Evolutionary conservation across 768 basidiomycete species (phyloP).

Genomic region (Pleurotus ostreatus): DNA sequence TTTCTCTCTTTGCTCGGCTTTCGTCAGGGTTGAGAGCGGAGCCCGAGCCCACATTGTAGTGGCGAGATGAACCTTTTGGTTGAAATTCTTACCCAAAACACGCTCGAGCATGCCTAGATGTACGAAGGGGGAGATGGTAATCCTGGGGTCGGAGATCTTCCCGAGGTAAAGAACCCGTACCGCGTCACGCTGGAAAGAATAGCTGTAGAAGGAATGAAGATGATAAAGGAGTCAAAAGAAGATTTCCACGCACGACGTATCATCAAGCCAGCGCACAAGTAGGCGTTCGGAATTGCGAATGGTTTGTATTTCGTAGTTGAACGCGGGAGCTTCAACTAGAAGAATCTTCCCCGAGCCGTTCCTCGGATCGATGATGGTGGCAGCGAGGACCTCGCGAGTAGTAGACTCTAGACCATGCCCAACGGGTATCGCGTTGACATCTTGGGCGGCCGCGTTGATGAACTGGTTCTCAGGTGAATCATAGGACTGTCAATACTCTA

Average conservation of each 20-base stretch:
- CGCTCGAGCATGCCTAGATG: constrained; percentile 10
- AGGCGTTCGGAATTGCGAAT: constrained; percentile 1
- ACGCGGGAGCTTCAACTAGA: neutral
- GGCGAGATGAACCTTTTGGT: constrained; percentile 38
- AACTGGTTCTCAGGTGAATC: neutral
- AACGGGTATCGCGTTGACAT: neutral
- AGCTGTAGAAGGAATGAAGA: constrained; percentile 11
- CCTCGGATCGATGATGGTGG: neutral
- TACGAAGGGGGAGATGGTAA: constrained; percentile 10
- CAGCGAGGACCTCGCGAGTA: neutral
- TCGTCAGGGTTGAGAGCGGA: constrained; percentile 13
- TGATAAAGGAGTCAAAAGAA: neutral
- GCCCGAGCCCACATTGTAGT: constrained; percentile 43
- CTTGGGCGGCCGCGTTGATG: constrained; percentile 5
- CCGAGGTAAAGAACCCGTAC: constrained; percentile 37
- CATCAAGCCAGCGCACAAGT: neutral
- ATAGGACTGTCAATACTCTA: too few relatives aligned
- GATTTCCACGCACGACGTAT: neutral
- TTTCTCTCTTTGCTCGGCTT: constrained; percentile 32
- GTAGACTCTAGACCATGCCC: constrained; percentile 5
- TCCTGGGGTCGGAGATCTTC: constrained; percentile 30
- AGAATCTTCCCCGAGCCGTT: neutral
- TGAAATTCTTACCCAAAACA: constrained; percentile 27
- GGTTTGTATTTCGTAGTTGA: constrained; percentile 3
- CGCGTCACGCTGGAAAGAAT: constrained; percentile 13